These are phyloP conservation scores for Vitis hybrid DNA, from an alignment of 177 flowering plant species.

Conservation along the genomic window DNA sequence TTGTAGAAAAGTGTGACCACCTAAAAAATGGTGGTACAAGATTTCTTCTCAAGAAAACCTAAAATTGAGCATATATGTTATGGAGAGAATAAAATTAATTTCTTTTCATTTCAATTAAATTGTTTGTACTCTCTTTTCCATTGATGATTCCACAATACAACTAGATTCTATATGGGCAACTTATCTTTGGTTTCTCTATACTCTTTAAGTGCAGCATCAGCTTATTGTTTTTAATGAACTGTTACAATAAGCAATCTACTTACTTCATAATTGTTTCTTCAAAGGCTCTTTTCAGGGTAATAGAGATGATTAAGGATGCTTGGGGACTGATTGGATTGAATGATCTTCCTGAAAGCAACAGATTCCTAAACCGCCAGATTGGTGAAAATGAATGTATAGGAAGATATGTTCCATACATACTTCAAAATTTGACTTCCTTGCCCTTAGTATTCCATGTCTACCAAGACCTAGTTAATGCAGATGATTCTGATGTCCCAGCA, in stretches of 20 bases:
- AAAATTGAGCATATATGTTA: too few relatives aligned
- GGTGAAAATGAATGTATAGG: constrained; percentile 33
- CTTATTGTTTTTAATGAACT: background rate
- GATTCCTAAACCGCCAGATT: constrained; percentile 26
- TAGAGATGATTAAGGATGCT: constrained; percentile 68
- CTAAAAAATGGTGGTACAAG: background rate
- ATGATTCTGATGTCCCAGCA: constrained; percentile 32
- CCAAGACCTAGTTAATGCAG: constrained; percentile 30
- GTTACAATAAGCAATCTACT: background rate
- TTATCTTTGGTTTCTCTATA: background rate
- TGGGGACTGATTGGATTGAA: constrained; percentile 30
- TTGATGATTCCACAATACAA: background rate
- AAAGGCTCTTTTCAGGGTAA: constrained; percentile 58
- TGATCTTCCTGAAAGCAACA: constrained; percentile 30
- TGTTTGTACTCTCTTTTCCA: background rate
- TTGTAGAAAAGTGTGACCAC: background rate
- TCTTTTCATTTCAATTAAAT: background rate
- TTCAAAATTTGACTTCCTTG: constrained; percentile 86
- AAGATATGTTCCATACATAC: constrained; percentile 82
- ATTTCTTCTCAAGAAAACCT: too few relatives aligned
- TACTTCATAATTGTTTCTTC: constrained; percentile 6
- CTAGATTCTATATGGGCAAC: too few relatives aligned
- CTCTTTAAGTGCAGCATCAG: constrained; percentile 8
- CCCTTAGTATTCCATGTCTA: constrained; percentile 62
- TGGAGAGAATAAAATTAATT: too few relatives aligned